Base-by-base conservation (phyloP, 306 rosid genomes). In the Phaseolus lunatus region DNA sequence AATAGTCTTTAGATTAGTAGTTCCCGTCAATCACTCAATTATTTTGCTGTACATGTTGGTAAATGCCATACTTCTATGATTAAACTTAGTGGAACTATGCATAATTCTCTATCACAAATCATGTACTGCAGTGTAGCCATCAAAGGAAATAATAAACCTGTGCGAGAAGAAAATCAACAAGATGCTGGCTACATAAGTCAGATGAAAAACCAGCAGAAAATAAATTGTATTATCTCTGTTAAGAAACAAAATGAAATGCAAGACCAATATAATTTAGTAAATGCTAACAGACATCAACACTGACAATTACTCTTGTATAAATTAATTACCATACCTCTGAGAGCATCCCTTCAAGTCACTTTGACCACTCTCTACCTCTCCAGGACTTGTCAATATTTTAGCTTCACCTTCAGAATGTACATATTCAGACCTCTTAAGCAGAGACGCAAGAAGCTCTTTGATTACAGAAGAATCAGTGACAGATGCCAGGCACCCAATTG, bases 401-500 rank as follows among this genome's bases (percentile, higher is more conserved):
- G 72, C 80, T 48, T 85, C 82, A 80, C 83, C 82, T 16, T 77
- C 85, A 68, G 66, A 73, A 74, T 83, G 89, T 47, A 84, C 68
- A 59, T 86, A 69, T 64, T 87, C 83, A 80, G 84, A 88, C 77
- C 80, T 89, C 86, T 84, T 73, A 12, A 90, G 81, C 66, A 92
- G 67, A 45, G 92, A 89, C 65, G 79, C 2, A 75, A 94, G 79
- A 49, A 84, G 75, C 58, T 81, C 86, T 85, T 88, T 86, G 70
- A 80, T 76, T 53, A 85, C 67, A 58, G 90, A 85, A 65, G 98
- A 86, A 91, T 92, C 96, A 20, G 89, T 74, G 59, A 94, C 84
- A 19, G 93, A 92, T 78, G 95, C 96, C 84, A 94, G 82, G 86
- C 97, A 92, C 80, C 91, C 86, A 80, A 94, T 87, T 52, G 96